phyloP scores from a whole-genome alignment of 2,329 filamentous ascomycete species.

The Thelonectria discophora region DNA sequence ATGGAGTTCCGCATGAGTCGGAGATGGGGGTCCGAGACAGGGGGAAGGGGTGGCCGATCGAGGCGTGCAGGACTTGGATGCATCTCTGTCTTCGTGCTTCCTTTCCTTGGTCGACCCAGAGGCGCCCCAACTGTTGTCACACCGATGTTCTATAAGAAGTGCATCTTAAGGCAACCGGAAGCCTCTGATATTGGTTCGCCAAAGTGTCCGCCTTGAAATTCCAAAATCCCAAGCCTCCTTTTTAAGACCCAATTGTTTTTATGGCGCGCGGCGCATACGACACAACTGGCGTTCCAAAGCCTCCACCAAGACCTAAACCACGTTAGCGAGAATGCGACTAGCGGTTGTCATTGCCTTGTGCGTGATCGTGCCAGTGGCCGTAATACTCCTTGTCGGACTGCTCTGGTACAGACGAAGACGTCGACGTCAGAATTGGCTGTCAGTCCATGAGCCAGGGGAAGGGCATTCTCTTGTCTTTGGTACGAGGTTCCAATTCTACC shows the following conservation, averaged over 20 bases:
- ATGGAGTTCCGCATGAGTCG: too few species aligned
- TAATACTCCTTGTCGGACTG: background rate
- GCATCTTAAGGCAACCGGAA: background rate
- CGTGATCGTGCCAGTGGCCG: background rate
- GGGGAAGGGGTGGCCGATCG: background rate
- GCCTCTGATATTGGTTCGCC: background rate
- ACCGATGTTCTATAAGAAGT: background rate
- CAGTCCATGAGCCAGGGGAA: background rate
- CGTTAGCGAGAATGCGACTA: background rate
- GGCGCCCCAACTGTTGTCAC: too few species aligned
- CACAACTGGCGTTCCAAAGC: background rate
- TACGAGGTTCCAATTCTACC: background rate
- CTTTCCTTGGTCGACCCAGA: too few species aligned
- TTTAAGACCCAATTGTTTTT: too few species aligned
- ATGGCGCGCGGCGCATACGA: background rate
- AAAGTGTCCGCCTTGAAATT: too few species aligned
- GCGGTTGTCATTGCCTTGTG: background rate
- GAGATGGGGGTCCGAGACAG: background rate
- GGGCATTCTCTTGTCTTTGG: background rate
- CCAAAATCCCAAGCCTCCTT: too few species aligned
- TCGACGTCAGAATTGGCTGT: background rate
- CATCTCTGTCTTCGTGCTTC: too few species aligned
- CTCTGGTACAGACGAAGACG: background rate
- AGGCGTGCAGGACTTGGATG: too few species aligned
- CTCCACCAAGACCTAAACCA: background rate